Base-by-base conservation (phyloP, 163 green algal genomes). In the Coccomyxa subellipsoidea region DNA sequence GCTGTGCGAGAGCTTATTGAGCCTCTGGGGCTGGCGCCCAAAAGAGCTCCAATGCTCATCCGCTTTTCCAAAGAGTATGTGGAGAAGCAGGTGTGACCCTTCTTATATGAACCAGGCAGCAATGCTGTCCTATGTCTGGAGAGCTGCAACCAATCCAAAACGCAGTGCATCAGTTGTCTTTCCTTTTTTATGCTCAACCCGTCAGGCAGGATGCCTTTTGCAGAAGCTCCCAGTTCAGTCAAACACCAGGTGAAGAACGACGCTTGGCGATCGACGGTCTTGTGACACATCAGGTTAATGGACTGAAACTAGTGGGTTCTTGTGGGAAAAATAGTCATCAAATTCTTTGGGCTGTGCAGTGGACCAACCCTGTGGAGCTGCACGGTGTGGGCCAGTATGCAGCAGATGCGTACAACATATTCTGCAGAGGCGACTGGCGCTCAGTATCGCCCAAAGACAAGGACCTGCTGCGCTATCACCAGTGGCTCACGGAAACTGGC, bases 341-440 rank as follows among this genome's bases (percentile, higher is more conserved):
- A n/a, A n/a, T n/a, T n/a, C n/a, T n/a, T n/a, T 36, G 1, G 66
- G 18, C n/a, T 40, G 29, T 81, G 85, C 86, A 94, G 88, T 98
- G 94, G 94, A 38, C 21, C 10, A 84, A 93, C 79, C 92, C 95
- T 12, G 87, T 78, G 12, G 84, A 98, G 90, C 91, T 99, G 66
- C 91, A 95, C 73, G 94, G 92, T 69, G 92, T 98, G 25, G 96
- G 96, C 7, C 90, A 95, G 85, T 99, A 98, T 73, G 95, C 88
- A 1, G 85, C 91, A 35, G 95, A 98, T 72, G 95, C 95, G 0
- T 97, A 97, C 89, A 88, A 85, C 75, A 96, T 98, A 9, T 98
- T 98, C 77, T 96, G 93, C 86, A 82, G 87, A 0, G 91, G 89
- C 4, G 54, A 75, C 35, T 92, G 85, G 84, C 80, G 78, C 27